phyloP scores from a whole-genome alignment of 2,329 filamentous ascomycete species.

The Aspergillus floridensis region DNA sequence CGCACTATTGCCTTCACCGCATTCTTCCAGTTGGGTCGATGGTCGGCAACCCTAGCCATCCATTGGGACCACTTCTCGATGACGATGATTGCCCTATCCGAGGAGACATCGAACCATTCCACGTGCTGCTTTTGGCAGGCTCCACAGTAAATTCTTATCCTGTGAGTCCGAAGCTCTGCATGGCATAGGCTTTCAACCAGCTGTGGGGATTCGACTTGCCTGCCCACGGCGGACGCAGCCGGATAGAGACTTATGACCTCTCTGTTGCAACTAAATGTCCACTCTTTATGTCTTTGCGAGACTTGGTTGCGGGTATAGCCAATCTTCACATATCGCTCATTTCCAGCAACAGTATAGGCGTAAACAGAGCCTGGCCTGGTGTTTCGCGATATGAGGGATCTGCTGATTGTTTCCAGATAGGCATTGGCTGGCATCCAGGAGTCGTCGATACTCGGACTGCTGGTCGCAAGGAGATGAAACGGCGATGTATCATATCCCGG shows the following conservation, averaged over 20 bases:
- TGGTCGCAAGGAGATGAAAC: background rate
- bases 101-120: background rate
- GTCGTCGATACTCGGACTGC: background rate
- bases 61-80: background rate
- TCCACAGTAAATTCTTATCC: background rate
- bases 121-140: background rate
- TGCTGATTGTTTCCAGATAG: background rate
- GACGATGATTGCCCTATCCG: background rate
- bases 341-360: background rate
- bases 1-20: background rate
- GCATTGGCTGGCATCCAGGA: background rate
- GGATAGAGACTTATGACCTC: background rate
- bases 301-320: background rate
- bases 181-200: background rate
- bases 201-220: background rate
- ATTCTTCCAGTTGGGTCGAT: background rate
- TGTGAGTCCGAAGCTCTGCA: background rate
- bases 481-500: background rate
- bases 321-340: background rate
- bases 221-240: background rate
- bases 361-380: background rate
- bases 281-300: background rate
- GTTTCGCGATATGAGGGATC: background rate
- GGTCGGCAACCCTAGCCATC: background rate
- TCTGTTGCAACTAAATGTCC: background rate